Conservation (phyloP, 768 basidiomycete genomes). For the Suillus subalutaceus region DNA sequence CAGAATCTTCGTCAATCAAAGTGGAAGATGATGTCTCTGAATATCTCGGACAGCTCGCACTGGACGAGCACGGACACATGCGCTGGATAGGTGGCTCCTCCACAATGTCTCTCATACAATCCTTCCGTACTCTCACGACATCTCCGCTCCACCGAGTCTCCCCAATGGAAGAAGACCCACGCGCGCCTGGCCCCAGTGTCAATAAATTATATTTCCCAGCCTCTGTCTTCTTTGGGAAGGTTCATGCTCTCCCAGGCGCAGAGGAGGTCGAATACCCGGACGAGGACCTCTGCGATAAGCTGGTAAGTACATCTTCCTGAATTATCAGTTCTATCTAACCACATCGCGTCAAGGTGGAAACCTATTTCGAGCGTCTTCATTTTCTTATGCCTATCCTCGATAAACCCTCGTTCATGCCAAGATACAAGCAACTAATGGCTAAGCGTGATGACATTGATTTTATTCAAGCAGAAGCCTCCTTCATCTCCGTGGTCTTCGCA, state of each 20-base stretch:
- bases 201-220: constrained; percentile 91
- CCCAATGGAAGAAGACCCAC: constrained; percentile 83
- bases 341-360: constrained; percentile 61
- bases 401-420: constrained; percentile 78
- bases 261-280: constrained; percentile 89
- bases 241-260: constrained; percentile 77
- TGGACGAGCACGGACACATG: constrained; percentile 89
- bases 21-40: constrained; percentile 76
- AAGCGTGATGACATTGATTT: constrained; percentile 54
- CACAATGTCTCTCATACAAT: constrained; percentile 90
- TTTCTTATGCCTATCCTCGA: constrained; percentile 88
- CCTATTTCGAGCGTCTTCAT: constrained; percentile 87
- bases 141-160: constrained; percentile 77
- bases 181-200: constrained; percentile 74
- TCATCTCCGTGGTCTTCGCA: constrained; percentile 83
- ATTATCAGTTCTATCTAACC: constrained; percentile 24
- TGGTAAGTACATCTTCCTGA: constrained; percentile 52
- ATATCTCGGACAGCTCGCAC: constrained; percentile 83
- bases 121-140: constrained; percentile 76
- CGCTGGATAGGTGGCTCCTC: constrained; percentile 93
- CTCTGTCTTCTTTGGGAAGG: constrained; percentile 84
- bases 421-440: constrained; percentile 77
- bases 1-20: constrained; percentile 37
- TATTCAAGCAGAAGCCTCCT: constrained; percentile 67
- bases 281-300: constrained; percentile 82